Conservation (phyloP, 768 basidiomycete species). For the Coprinopsis marcescibilis region DNA sequence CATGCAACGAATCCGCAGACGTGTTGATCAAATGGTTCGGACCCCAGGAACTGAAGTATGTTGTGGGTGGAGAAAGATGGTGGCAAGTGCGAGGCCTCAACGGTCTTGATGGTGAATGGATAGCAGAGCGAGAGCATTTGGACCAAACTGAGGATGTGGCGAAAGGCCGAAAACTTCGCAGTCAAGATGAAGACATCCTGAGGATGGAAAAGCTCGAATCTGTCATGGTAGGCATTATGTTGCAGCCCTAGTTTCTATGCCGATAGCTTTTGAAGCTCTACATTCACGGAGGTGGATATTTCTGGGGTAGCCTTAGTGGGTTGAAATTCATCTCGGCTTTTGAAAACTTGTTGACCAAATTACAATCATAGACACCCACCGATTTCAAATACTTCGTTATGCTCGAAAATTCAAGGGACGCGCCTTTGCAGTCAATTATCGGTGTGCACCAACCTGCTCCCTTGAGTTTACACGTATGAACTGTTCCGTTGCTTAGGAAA, state of each 20-base stretch:
- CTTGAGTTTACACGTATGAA: neutral
- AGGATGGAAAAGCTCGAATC: constrained; percentile 51
- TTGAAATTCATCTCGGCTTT: constrained; percentile 15
- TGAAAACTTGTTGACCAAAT: neutral
- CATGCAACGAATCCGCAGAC: constrained; percentile 61
- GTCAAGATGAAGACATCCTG: constrained; percentile 33
- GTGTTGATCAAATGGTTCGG: constrained; percentile 67
- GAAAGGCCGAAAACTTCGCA: constrained; percentile 25
- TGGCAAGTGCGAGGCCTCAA: constrained; percentile 76
- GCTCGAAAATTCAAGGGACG: constrained; percentile 67
- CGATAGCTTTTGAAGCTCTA: constrained; percentile 41
- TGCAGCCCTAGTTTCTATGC: neutral
- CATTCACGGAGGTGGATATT: constrained; percentile 64
- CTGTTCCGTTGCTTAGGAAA: constrained; percentile 38
- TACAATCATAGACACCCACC: constrained; percentile 42
- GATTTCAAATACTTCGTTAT: constrained; percentile 55
- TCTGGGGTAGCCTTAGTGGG: constrained; percentile 56
- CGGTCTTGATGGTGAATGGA: constrained; percentile 63
- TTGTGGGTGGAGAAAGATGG: constrained; percentile 76
- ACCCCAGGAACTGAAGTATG: constrained; percentile 56
- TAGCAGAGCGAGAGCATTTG: constrained; percentile 47
- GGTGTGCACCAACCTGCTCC: constrained; percentile 17
- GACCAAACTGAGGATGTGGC: constrained; percentile 14
- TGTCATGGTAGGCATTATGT: constrained; percentile 40
- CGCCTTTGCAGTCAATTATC: constrained; percentile 58